Percentiles rank a stretch among this genome's conserved stretches.
These are phyloP conservation scores for Pyrenophora teres DNA, from an alignment of 2,329 filamentous ascomycete genomes.

Conservation along the genomic window DNA sequence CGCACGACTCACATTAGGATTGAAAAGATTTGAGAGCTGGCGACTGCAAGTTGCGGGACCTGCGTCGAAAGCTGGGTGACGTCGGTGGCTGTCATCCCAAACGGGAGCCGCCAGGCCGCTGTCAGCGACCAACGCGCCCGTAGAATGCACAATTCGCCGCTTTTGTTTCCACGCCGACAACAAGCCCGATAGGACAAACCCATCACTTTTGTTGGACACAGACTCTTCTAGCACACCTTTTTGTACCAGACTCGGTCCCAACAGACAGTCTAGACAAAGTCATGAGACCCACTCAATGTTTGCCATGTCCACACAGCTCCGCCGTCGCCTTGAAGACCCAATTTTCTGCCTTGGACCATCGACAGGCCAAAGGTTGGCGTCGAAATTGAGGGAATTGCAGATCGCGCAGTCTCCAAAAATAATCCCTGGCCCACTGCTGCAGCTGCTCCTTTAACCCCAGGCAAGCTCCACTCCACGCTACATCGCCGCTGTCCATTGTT, in stretches of 20 bases:
- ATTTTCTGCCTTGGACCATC: slow-evolving; percentile 20
- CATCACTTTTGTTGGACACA: slow-evolving; percentile 6
- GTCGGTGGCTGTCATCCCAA: slow-evolving; percentile 10
- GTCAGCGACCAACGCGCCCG: not conserved
- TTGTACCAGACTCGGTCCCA: slow-evolving; percentile 16
- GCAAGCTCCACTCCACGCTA: slow-evolving; percentile 14
- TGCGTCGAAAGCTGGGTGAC: slow-evolving; percentile 13
- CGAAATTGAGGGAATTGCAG: slow-evolving; percentile 21
- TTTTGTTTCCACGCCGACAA: not conserved
- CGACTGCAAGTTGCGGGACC: slow-evolving; percentile 7
- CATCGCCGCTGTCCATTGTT: slow-evolving; percentile 2
- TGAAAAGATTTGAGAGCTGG: slow-evolving; percentile 1
- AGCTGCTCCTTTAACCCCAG: slow-evolving; percentile 21
- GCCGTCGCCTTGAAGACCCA: slow-evolving; percentile 19
- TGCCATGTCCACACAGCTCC: slow-evolving; percentile 14
- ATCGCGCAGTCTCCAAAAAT: slow-evolving; percentile 29
- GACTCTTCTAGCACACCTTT: not conserved
- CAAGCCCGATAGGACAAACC: not conserved
- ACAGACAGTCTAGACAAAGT: slow-evolving; percentile 17
- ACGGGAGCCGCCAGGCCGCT: slow-evolving; percentile 1
- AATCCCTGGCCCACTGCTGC: slow-evolving; percentile 11
- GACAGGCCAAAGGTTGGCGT: slow-evolving; percentile 8
- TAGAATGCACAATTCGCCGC: not conserved
- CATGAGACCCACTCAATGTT: slow-evolving; percentile 15
- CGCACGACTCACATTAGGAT: not conserved